Evolutionary conservation across 2,329 filamentous ascomycete species (phyloP).

Genomic region (Grosmannia clavigera): DNA sequence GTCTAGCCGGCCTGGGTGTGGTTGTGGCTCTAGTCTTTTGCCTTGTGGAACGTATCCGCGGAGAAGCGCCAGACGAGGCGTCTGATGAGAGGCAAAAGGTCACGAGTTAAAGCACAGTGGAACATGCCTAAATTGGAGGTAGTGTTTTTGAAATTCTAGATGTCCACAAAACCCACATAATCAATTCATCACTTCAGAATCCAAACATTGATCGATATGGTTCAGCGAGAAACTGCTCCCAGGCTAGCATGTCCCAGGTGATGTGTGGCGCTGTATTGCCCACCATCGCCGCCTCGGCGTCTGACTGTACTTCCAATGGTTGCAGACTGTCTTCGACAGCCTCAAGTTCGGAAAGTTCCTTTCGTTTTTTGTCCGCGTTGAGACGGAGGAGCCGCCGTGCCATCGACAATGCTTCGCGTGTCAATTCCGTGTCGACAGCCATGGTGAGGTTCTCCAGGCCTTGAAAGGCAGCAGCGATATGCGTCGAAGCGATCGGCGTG

Average conservation of each 20-base stretch:
- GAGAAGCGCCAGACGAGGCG: background rate
- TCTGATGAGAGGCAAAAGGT: background rate
- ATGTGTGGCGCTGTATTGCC: background rate
- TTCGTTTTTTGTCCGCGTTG: background rate
- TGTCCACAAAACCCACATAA: background rate
- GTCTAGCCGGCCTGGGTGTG: no score
- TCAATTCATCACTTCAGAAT: background rate
- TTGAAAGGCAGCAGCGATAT: background rate
- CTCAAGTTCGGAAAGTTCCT: background rate
- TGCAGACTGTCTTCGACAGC: background rate
- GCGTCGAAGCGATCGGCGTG: background rate
- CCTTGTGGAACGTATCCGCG: slow-evolving; percentile 16
- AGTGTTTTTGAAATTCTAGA: background rate
- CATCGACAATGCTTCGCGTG: background rate
- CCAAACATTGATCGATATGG: background rate
- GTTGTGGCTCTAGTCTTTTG: slow-evolving; percentile 19
- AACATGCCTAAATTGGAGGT: background rate
- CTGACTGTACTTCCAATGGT: background rate
- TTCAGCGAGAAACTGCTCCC: background rate
- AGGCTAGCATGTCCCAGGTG: background rate
- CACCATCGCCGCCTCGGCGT: background rate
- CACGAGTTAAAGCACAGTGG: background rate
- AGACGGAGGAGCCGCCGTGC: background rate
- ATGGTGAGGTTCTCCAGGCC: background rate
- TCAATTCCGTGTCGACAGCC: background rate